Base-by-base conservation (phyloP, 306 rosid genomes). In the Prunus mume region DNA sequence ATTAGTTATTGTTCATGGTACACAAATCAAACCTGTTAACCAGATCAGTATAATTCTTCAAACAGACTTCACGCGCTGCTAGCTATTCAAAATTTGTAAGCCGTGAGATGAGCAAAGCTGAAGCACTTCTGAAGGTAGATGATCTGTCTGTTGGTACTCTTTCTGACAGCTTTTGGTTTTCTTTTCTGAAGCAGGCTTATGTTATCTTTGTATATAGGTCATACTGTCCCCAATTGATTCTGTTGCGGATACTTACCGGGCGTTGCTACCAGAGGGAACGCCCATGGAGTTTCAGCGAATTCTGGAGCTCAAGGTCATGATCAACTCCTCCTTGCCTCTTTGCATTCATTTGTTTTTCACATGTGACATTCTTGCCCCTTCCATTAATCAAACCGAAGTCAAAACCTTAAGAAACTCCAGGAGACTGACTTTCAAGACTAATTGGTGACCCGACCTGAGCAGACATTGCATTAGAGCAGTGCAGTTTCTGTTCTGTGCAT, bases 61-160 rank as follows among this genome's bases (percentile, higher is more conserved):
- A 75, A 86, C 83, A 95, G 99, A 88, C 96, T 62, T 87, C 97
- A 28, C 90, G 96, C 77, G 99, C 99, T 74, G 97, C 97, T 69
- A 87, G 96, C 83, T 95, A 90, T 86, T 89, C 93, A 18, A 92
- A 95, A 88, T 95, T 92, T 72, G 96, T 95, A 67, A 92, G 97
- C 83, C 97, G 99, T 65, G 99, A 95, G 84, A 92, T 95, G 97
- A 90, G 99, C 88, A 95, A 95, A 89, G 99, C 99, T 11, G 97
- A 95, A 86, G 99, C 99, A 66, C 96, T 93, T 77, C 78, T 93
- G 77, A 91, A 95, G 99, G 99, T 95, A 70, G 79, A 87, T 74
- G 55, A 13, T 79, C 34, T 57, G 62, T 72, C 70, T 63, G 49
- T 45, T 76, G 50, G 68, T 38, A 74, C 65, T 18, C 11, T 20